A percentile compares a stretch with the other conserved stretches of the same genome.
Evolutionary conservation across 2,329 filamentous ascomycete species (phyloP).

Genomic region (Bipolaris cookei): DNA sequence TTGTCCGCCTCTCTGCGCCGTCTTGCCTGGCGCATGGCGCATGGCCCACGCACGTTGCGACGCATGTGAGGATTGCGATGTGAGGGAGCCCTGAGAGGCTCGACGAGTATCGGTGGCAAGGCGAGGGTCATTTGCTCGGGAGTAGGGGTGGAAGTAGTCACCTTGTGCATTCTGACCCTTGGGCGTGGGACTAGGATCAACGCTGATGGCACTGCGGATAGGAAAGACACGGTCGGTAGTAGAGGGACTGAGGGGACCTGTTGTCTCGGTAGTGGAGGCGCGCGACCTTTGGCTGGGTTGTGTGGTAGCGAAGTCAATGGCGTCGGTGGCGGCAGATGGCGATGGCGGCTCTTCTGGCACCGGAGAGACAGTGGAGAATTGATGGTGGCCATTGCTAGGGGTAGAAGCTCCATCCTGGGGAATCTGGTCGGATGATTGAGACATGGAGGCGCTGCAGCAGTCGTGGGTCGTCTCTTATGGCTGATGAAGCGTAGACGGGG

Average conservation of each 20-base stretch:
- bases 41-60: slow-evolving; percentile 26
- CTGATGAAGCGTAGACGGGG: slow-evolving; percentile 7
- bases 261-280: slow-evolving; percentile 26
- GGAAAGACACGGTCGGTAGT: slow-evolving; percentile 73
- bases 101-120: slow-evolving; percentile 29
- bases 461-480: background rate
- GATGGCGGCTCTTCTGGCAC: slow-evolving; percentile 21
- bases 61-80: slow-evolving; percentile 37
- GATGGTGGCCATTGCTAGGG: slow-evolving; percentile 7
- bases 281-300: slow-evolving; percentile 17
- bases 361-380: slow-evolving; percentile 22
- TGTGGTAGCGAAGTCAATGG: slow-evolving; percentile 11
- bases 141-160: slow-evolving; percentile 49
- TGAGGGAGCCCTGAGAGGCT: slow-evolving; percentile 36
- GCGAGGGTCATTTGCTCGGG: slow-evolving; percentile 35
- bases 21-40: slow-evolving; percentile 7
- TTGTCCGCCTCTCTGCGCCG: slow-evolving; percentile 16
- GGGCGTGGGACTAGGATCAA: slow-evolving; percentile 60
- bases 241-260: slow-evolving; percentile 49
- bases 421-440: slow-evolving; percentile 31
- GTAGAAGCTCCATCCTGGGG: slow-evolving; percentile 18
- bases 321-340: slow-evolving; percentile 9
- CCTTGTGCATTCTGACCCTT: slow-evolving; percentile 23
- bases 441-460: slow-evolving; percentile 29
- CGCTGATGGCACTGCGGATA: slow-evolving; percentile 78